phyloP scores from a whole-genome alignment of 129 eudicot genomes.

The Scalesia atractyloides region DNA sequence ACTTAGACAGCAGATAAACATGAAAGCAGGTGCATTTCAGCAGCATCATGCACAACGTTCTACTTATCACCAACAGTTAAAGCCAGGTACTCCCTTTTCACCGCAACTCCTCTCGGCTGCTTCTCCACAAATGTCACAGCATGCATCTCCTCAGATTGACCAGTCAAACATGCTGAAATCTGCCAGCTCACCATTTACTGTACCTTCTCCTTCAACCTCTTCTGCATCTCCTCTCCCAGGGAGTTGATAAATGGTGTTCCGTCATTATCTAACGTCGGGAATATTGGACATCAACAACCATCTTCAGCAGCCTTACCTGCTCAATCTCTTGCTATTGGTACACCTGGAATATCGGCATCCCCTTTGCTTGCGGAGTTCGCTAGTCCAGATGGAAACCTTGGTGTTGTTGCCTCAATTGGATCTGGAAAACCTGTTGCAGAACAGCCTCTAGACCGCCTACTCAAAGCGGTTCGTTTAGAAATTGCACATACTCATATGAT shows the following conservation, averaged over 20 bases:
- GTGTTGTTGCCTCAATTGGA: conserved; percentile 46
- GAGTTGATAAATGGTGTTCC: conserved; percentile 56
- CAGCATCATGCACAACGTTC: conserved; percentile 70
- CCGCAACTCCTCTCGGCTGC: conserved; percentile 67
- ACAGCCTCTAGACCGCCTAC: conserved; percentile 84
- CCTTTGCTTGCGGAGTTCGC: conserved; percentile 91
- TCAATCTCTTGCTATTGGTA: conserved; percentile 57
- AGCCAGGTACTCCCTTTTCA: conserved; percentile 66
- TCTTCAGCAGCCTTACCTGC: conserved; percentile 46
- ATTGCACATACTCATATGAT: neutral
- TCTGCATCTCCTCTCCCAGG: conserved; percentile 77
- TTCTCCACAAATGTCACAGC: conserved; percentile 82
- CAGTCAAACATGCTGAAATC: conserved; percentile 69
- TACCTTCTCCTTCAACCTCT: conserved; percentile 82
- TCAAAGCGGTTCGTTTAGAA: conserved; percentile 65
- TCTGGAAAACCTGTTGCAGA: conserved; percentile 72
- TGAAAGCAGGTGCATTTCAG: conserved; percentile 69
- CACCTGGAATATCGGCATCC: conserved; percentile 96
- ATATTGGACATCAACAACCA: conserved; percentile 57
- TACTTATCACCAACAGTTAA: conserved; percentile 62
- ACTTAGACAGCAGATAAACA: conserved; percentile 62
- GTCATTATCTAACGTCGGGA: conserved; percentile 62
- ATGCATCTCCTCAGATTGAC: conserved; percentile 86
- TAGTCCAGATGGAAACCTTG: conserved; percentile 69
- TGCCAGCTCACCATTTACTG: conserved; percentile 75